A percentile compares a stretch with the other conserved stretches of the same genome.
Evolutionary conservation across 2,329 filamentous ascomycete genomes (phyloP).

Genomic region (Sporothrix variecibatus): DNA sequence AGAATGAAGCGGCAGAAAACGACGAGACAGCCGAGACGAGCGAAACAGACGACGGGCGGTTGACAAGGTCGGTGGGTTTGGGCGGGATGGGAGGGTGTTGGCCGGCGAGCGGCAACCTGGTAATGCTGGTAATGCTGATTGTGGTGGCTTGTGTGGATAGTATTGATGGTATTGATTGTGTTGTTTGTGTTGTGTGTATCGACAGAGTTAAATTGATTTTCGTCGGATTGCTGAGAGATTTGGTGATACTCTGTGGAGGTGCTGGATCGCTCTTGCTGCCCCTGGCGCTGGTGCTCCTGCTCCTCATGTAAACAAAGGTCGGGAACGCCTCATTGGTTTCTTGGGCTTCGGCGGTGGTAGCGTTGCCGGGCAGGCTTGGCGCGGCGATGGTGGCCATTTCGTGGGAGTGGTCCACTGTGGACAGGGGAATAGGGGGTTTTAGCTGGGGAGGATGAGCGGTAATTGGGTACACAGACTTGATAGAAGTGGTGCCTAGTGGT

Average conservation of each 20-base stretch:
- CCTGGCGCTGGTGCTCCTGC: conserved; percentile 23
- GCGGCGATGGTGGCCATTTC: conserved; percentile 10
- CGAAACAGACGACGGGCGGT: conserved; percentile 24
- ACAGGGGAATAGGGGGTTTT: conserved; percentile 12
- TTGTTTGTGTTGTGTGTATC: not conserved
- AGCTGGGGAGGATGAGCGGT: not conserved
- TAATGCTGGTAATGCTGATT: conserved; percentile 24
- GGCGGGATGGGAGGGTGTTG: conserved; percentile 16
- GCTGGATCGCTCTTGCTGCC: conserved; percentile 13
- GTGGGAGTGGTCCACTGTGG: not conserved
- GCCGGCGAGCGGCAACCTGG: conserved; percentile 21
- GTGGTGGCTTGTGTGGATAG: not conserved
- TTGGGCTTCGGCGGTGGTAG: conserved; percentile 28
- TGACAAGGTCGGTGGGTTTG: not conserved
- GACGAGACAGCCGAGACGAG: conserved; percentile 26
- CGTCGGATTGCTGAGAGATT: not conserved
- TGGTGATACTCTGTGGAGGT: conserved; percentile 20
- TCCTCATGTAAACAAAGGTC: conserved; percentile 47
- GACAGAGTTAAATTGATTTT: not conserved
- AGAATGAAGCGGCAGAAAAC: conserved; percentile 35
- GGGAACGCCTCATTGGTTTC: conserved; percentile 41
- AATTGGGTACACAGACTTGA: not conserved
- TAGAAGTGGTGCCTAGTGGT: not conserved
- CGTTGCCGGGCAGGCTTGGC: conserved; percentile 28
- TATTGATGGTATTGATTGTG: not conserved